Evolutionary conservation across 768 basidiomycete species (phyloP), one percentile per base, ranked within the genome.

Genomic region (Calocybe cyanea): DNA sequence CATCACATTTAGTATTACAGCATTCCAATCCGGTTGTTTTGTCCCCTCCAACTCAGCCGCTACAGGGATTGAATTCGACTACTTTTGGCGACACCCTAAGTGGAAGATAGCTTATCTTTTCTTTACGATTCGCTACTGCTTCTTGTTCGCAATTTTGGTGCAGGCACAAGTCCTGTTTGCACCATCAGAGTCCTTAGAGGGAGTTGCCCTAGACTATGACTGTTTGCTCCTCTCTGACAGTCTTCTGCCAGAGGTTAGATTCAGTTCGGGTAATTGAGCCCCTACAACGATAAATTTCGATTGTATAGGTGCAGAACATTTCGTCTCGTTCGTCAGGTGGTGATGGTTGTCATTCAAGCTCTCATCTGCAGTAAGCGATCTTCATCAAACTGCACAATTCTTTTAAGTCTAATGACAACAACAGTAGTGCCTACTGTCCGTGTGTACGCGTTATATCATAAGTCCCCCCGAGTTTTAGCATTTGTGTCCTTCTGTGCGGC

Each of bases 91-190:
- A 42, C 62, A 65, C 34, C 67, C 66, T 1, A 69, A 67, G 41
- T 62, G 58, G 1, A 38, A 50, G 7, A 69, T 72, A 42, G 62
- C 72, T 1, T 64, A 66, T 24, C 64, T 70, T 53, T 80, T 80
- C 57, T 70, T 75, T 39, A 35, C 73, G 24, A 76, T 76, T 49
- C 73, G 78, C 4, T 81, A 81, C 43, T 50, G 73, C 23, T 64
- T 72, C 1, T 63, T 75, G 39, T 57, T 73, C 32, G 71, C 67
- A 21, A 68, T 67, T 38, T 51, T 70, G 11, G 66, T 14, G 52
- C 57, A 28, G 25, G 25, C 11, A 5, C 11, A 2, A 45, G 63
- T 14, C n/a, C n/a, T n/a, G n/a, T 52, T 69, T 25, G 61, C 52
- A 3, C 66, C 67, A 49, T 52, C 61, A n/a, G 41, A 67, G 20